A percentile compares a stretch with the other conserved stretches of the same genome.
Evolutionary conservation across 805 yeast species (phyloP).

Genomic region (Torulaspora franciscae): DNA sequence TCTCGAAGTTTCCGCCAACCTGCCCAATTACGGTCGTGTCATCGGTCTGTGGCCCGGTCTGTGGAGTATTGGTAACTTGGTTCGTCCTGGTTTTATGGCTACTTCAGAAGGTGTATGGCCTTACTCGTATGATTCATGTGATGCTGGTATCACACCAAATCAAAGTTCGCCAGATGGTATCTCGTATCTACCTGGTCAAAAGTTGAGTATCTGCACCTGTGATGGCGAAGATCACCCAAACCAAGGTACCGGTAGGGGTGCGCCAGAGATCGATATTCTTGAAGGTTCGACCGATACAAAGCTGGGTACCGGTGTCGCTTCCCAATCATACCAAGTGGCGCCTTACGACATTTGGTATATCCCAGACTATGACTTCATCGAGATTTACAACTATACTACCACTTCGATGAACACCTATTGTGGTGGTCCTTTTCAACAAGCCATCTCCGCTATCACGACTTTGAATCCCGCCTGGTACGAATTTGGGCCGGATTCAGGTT

Average conservation of each 20-base stretch:
- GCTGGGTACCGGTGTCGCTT: conserved; percentile 62
- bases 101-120: conserved; percentile 96
- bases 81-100: conserved; percentile 84
- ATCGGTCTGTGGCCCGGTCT: conserved; percentile 95
- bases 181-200: conserved; percentile 81
- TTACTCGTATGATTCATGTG: conserved; percentile 78
- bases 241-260: conserved; percentile 84
- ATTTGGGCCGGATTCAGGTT: conserved; percentile 45
- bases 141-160: conserved; percentile 91
- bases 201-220: conserved; percentile 73
- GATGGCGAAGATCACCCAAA: conserved; percentile 82
- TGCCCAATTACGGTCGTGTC: conserved; percentile 75
- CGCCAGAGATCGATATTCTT: conserved; percentile 89
- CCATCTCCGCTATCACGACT: conserved; percentile 76
- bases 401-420: conserved; percentile 82
- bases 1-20: conserved; percentile 66
- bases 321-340: conserved; percentile 90
- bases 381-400: conserved; percentile 59
- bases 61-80: conserved; percentile 92
- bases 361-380: conserved; percentile 80
- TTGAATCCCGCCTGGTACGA: conserved; percentile 83
- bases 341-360: conserved; percentile 93
- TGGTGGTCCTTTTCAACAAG: conserved; percentile 94
- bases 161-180: conserved; percentile 89
- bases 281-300: conserved; percentile 74